Conservation (phyloP, 2,329 filamentous ascomycete species). For the Rutstroemia sp. region DNA sequence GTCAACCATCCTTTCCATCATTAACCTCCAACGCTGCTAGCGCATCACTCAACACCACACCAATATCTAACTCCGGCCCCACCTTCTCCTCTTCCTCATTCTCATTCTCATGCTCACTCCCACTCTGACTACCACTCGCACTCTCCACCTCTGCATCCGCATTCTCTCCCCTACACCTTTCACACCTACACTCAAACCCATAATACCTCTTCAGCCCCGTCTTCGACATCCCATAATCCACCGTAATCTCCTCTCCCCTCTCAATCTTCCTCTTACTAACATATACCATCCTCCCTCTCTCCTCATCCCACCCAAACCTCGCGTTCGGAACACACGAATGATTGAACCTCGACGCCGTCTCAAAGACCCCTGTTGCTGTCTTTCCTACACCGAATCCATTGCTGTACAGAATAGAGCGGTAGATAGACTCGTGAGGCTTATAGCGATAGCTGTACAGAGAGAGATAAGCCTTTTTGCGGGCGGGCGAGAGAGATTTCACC, state of each 20-base stretch:
- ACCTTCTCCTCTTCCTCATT: too few species aligned
- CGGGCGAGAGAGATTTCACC: constrained; percentile 14
- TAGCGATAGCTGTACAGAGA: constrained; percentile 13
- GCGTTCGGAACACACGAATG: constrained; percentile 20
- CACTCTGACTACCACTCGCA: too few species aligned
- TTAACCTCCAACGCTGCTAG: too few species aligned
- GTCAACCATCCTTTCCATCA: too few species aligned
- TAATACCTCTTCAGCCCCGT: constrained; percentile 18
- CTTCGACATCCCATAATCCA: constrained; percentile 23
- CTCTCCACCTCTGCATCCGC: not conserved
- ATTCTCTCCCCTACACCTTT: constrained; percentile 1
- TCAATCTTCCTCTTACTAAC: constrained; percentile 18
- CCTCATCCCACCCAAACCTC: constrained; percentile 17
- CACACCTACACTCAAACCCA: constrained; percentile 26
- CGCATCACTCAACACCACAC: too few species aligned
- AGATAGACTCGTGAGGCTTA: constrained; percentile 12
- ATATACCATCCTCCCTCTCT: constrained; percentile 18
- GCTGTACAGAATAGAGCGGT: constrained; percentile 18
- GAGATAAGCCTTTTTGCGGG: constrained; percentile 9
- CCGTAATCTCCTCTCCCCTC: constrained; percentile 22
- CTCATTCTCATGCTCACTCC: too few species aligned
- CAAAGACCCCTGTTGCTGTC: constrained; percentile 19
- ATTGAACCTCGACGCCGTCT: constrained; percentile 16
- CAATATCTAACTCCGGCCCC: too few species aligned
- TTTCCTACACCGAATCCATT: constrained; percentile 21